Evolutionary conservation across 768 basidiomycete genomes (phyloP).

Genomic region (Boletus pseudopeckii): DNA sequence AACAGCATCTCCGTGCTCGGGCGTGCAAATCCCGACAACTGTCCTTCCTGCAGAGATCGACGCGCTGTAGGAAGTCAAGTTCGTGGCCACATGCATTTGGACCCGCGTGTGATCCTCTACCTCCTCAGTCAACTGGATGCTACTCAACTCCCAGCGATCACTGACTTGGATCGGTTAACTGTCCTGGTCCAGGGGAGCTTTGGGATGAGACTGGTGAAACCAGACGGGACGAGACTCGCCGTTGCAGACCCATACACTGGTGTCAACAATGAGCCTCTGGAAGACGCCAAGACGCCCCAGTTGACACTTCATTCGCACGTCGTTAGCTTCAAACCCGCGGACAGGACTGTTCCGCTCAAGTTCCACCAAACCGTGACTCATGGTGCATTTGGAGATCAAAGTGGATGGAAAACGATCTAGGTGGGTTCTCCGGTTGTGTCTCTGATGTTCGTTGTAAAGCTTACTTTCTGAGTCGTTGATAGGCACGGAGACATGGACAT

Average conservation of each 20-base stretch:
- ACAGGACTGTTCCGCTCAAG: not conserved
- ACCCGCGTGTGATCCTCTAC: constrained; percentile 12
- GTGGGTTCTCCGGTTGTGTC: not conserved
- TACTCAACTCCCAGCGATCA: not conserved
- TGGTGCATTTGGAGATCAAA: not conserved
- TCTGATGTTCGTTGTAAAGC: not conserved
- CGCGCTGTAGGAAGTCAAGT: constrained; percentile 8
- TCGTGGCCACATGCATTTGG: constrained; percentile 16
- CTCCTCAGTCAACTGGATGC: not conserved
- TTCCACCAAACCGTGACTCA: not conserved
- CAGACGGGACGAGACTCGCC: constrained; percentile 11
- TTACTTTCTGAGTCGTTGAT: not conserved
- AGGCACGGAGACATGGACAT: not conserved
- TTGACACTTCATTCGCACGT: constrained; percentile 14
- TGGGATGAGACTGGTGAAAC: constrained; percentile 9
- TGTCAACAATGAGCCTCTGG: not conserved
- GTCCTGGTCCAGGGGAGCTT: constrained; percentile 6
- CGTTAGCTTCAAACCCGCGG: not conserved
- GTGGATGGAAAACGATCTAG: constrained; percentile 3
- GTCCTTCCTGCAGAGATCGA: constrained; percentile 10
- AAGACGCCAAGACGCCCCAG: constrained; percentile 3
- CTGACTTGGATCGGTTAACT: not conserved
- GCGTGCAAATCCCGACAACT: constrained; percentile 3
- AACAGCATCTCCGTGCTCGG: constrained; percentile 16
- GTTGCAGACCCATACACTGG: not conserved